Evolutionary conservation across 306 rosid genomes (phyloP).

Genomic region (Cucumis hystrix): DNA sequence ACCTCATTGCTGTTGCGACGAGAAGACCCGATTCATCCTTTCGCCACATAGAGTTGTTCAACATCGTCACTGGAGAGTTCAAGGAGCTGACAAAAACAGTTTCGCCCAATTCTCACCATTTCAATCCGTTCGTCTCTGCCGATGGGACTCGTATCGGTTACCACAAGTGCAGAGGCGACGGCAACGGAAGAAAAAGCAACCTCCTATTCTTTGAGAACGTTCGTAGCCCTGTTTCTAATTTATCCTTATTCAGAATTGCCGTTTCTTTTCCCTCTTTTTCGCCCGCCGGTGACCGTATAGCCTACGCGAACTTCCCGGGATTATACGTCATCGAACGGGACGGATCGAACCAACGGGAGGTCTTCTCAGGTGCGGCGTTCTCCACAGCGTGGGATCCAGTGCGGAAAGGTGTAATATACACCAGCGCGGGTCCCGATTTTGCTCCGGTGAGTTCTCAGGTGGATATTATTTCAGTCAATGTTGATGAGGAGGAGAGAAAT

Average conservation of each 20-base stretch:
- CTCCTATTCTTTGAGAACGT: conserved; percentile 41
- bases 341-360: conserved; percentile 47
- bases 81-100: conserved; percentile 46
- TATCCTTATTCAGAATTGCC: conserved; percentile 46
- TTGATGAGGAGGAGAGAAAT: conserved; percentile 13
- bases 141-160: conserved; percentile 58
- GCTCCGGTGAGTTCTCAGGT: conserved; percentile 48
- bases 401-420: conserved; percentile 44
- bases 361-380: conserved; percentile 33
- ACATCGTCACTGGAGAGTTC: conserved; percentile 40
- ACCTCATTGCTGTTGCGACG: conserved; percentile 74
- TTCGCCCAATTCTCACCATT: conserved; percentile 51
- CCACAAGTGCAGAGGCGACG: conserved; percentile 61
- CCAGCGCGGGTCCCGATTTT: conserved; percentile 51
- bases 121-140: conserved; percentile 74
- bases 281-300: conserved; percentile 48
- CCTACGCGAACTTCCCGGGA: conserved; percentile 42
- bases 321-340: conserved; percentile 51
- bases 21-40: conserved; percentile 40
- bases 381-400: conserved; percentile 65
- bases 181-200: conserved; percentile 11
- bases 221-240: conserved; percentile 30
- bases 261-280: conserved; percentile 76
- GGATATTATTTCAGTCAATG: conserved; percentile 42
- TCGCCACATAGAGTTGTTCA: conserved; percentile 68